phyloP scores from a whole-genome alignment of 768 basidiomycete genomes.

The Lactifluus rugatus region DNA sequence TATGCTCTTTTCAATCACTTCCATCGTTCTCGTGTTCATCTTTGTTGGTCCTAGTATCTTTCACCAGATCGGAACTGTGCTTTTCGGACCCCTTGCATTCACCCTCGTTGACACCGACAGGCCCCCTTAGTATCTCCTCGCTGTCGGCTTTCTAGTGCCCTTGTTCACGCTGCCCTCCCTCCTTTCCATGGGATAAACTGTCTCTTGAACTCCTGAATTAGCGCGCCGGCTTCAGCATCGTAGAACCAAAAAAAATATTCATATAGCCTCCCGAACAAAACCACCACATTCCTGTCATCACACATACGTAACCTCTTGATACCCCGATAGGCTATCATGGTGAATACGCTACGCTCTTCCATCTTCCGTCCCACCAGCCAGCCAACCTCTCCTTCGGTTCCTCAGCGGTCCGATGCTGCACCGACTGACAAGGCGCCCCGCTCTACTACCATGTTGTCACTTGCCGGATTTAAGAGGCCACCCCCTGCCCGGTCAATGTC shows the following conservation, averaged over 20 bases:
- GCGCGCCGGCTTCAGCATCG: slow-evolving; percentile 31
- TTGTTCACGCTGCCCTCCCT: background rate
- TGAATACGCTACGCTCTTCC: slow-evolving; percentile 58
- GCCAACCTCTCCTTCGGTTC: slow-evolving; percentile 46
- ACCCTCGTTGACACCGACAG: slow-evolving; percentile 58
- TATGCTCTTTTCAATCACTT: background rate
- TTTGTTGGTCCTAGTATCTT: slow-evolving; percentile 19
- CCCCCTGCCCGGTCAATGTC: slow-evolving; percentile 36
- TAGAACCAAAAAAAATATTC: slow-evolving; percentile 15
- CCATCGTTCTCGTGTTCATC: background rate
- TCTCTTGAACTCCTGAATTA: slow-evolving; percentile 28
- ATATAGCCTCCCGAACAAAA: slow-evolving; percentile 10
- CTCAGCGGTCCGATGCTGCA: slow-evolving; percentile 28
- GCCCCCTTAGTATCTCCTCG: slow-evolving; percentile 53
- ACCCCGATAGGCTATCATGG: slow-evolving; percentile 29
- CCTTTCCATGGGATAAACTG: slow-evolving; percentile 37
- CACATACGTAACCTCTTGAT: slow-evolving; percentile 4
- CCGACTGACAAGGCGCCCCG: slow-evolving; percentile 38
- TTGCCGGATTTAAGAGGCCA: slow-evolving; percentile 49
- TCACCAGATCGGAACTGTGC: slow-evolving; percentile 39
- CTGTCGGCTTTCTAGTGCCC: background rate
- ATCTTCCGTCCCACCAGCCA: slow-evolving; percentile 57
- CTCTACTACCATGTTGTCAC: slow-evolving; percentile 48
- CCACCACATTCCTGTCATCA: slow-evolving; percentile 17
- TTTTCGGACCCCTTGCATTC: slow-evolving; percentile 52